Evolutionary conservation across 2,329 filamentous ascomycete genomes (phyloP), one percentile per base, ranked within the genome.

Genomic region (Apiospora hydei): DNA sequence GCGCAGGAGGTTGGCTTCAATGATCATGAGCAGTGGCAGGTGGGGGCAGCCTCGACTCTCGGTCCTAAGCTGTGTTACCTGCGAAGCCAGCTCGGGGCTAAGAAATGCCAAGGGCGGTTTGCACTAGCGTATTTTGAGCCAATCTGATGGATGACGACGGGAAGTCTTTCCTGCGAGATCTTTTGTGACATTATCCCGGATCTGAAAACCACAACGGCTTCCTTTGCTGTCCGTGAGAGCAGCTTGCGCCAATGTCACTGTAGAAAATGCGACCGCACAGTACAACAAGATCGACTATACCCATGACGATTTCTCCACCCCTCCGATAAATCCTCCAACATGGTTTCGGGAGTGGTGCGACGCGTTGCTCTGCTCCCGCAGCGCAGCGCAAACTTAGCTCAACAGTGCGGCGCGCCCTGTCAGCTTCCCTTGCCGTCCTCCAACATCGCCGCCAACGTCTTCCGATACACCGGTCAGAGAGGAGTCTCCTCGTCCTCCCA

Each of bases 311-410:
- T 41, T 64, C 73, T 44, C 66, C 44, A 71, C 76, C 49, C 71
- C 74, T 57, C 71, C 72, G 72, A 73, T 76, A 76, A 75, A 70
- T 71, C 70, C 72, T 73, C 74, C 78, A 84, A 77, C 76, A 88
- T 88, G 86, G 84, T 83, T 80, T 83, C 84, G 82, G 85, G 84
- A 81, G 83, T 83, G 78, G 82, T 85, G 78, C 86, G 85, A 77
- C 84, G 84, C 78, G 82, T 82, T 74, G 76, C 78, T 81, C 82
- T 87, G 82, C 82, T 86, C 81, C 85, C 85, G 74, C 83, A 83
- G 78, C 82, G 84, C 79, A 82, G 81, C 76, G 68, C 81, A 74
- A 77, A 77, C 79, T 78, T 80, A 70, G 78, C 72, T 66, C 67
- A 53, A 7, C 57, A 70, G 49, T 77, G 67, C 77, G 75, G 70